Base-by-base conservation (phyloP, 2,329 filamentous ascomycete species). In the Fusarium succisae region DNA sequence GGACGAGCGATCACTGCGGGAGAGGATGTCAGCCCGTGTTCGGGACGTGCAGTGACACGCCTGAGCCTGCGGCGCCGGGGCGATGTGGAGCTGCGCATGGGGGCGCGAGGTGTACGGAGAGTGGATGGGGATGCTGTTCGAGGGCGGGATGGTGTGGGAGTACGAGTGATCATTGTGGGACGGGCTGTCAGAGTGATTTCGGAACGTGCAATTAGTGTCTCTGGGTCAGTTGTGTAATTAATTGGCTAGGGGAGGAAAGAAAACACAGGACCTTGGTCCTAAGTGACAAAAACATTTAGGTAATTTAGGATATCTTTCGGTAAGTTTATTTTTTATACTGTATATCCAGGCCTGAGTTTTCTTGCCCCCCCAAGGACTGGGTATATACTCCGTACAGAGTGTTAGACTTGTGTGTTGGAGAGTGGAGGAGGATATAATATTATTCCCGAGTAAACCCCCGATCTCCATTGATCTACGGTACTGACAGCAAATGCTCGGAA, bases 1-100 rank as follows among this genome's bases (percentile, higher is more conserved):
- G 79, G 17, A 82, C 81, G 4, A 76, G 76, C 26, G 82, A 80
- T 20, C 83, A 86, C 70, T 86, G 84, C 77, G 79, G 78, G 18
- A 74, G 73, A 5, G 83, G 83, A 8, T 86, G 84, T 67, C 84
- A 86, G 71, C 70, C 79, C 6, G 74, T 66, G 3, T 83, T 75
- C 32, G 81, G 81, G 1, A 77, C 64, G 8, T 82, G 80, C 35
- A 73, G 66, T 4, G 66, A 61, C 6, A 44, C 53, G 14, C 63
- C 66, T 12, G 73, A 74, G 63, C 76, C 70, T 35, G 76, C 58
- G 7, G 45, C 45, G 7, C 58, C 67, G 45, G 67, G 80, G 12
- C 70, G 80, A n/a, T 82, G 80, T 57, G 80, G 80, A 3, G 48
- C 76, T 43, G 71, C 45, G 6, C 72, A 70, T 37, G 75, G 75